Percentiles rank a stretch among this genome's conserved stretches.
Evolutionary conservation across 441 rosid genomes (phyloP).

Genomic region (Dalechampia spathulata): DNA sequence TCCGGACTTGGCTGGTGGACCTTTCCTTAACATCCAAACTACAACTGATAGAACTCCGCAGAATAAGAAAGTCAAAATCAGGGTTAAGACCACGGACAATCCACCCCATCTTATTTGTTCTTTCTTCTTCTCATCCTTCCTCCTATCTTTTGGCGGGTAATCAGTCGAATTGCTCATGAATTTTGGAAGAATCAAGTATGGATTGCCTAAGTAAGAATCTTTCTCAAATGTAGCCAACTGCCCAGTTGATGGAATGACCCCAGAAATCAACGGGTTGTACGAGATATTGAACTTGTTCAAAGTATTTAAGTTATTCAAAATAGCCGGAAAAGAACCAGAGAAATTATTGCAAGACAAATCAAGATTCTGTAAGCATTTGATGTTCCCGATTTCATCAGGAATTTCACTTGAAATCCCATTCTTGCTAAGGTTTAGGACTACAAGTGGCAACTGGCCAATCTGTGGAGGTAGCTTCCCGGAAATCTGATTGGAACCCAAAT

Average conservation of each 20-base stretch:
- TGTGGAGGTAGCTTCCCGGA: slow-evolving; percentile 48
- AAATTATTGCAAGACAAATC: slow-evolving; percentile 77
- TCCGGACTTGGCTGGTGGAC: slow-evolving; percentile 27
- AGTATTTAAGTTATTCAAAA: slow-evolving; percentile 45
- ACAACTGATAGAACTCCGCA: slow-evolving; percentile 41
- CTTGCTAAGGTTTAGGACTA: slow-evolving; percentile 55
- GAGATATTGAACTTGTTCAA: slow-evolving; percentile 81
- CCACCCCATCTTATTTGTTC: slow-evolving; percentile 14
- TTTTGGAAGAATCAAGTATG: slow-evolving; percentile 43
- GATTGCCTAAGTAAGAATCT: slow-evolving; percentile 71
- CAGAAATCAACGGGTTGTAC: slow-evolving; percentile 60
- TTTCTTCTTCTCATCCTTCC: background rate
- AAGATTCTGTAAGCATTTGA: slow-evolving; percentile 63
- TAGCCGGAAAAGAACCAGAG: slow-evolving; percentile 61
- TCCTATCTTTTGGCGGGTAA: background rate
- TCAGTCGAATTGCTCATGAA: slow-evolving; percentile 23
- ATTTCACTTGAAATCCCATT: slow-evolving; percentile 58
- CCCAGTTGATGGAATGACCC: slow-evolving; percentile 61
- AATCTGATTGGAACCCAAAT: slow-evolving; percentile 55
- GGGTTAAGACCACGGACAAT: slow-evolving; percentile 23
- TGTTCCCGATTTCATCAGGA: slow-evolving; percentile 50
- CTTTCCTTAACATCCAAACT: slow-evolving; percentile 28
- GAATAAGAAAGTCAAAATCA: slow-evolving; percentile 26
- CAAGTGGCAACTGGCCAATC: slow-evolving; percentile 53
- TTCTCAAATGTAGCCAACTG: slow-evolving; percentile 67